phyloP scores from a whole-genome alignment of 192 early-diverging fungal species.

The Mortierella alpina region DNA sequence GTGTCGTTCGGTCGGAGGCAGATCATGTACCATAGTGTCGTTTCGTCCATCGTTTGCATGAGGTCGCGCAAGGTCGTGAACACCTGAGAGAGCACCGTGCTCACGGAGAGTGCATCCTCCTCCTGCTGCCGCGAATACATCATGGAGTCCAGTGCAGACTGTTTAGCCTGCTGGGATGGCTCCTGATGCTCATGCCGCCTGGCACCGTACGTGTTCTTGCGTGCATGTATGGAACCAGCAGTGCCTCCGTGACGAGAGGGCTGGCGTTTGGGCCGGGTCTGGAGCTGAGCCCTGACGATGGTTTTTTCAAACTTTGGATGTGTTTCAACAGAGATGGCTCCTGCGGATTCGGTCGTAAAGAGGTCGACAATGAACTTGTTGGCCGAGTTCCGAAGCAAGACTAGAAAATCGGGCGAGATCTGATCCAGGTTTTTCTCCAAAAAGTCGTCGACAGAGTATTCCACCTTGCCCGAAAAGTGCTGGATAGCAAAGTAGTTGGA shows the following conservation, averaged over 20 bases:
- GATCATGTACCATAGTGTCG: constrained; percentile 84
- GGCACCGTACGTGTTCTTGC: constrained; percentile 21
- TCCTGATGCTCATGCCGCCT: constrained; percentile 4
- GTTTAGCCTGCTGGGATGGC: neutral
- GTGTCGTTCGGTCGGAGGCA: constrained; percentile 81
- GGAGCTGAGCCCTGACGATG: constrained; percentile 80
- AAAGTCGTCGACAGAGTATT: constrained; percentile 85
- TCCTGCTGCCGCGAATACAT: constrained; percentile 35
- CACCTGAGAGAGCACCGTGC: constrained; percentile 67
- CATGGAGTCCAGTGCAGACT: constrained; percentile 17
- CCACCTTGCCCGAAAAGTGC: constrained; percentile 78
- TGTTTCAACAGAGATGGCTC: constrained; percentile 73
- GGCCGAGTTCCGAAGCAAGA: constrained; percentile 76
- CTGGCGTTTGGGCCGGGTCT: constrained; percentile 76
- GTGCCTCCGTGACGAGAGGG: constrained; percentile 60
- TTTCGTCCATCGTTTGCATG: constrained; percentile 78
- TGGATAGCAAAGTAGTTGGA: constrained; percentile 75
- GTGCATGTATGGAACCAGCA: constrained; percentile 35
- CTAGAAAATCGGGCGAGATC: constrained; percentile 85
- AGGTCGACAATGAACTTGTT: constrained; percentile 81
- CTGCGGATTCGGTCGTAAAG: constrained; percentile 71
- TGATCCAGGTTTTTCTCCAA: constrained; percentile 80
- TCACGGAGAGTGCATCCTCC: constrained; percentile 56
- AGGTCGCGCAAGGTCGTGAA: constrained; percentile 82
- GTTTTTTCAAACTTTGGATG: constrained; percentile 79